Evolutionary conservation across 306 rosid genomes (phyloP).

Genomic region (Heteromeles arbutifolia): DNA sequence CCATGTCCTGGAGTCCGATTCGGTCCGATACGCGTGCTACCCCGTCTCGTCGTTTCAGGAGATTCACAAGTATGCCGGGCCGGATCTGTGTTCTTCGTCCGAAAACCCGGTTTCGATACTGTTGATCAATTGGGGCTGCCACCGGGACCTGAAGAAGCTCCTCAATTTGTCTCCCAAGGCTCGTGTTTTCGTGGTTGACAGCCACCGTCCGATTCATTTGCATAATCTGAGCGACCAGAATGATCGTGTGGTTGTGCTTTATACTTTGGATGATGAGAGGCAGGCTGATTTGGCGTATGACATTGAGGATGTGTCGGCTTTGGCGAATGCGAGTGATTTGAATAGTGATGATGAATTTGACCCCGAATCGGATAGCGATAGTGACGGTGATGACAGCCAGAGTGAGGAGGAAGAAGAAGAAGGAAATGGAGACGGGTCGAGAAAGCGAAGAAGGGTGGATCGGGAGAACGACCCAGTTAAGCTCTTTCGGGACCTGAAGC

Average conservation of each 20-base stretch:
- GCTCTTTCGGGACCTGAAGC: conserved; percentile 53
- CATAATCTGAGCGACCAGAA: conserved; percentile 68
- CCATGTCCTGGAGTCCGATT: conserved; percentile 77
- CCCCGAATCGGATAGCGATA: conserved; percentile 36
- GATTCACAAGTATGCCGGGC: conserved; percentile 47
- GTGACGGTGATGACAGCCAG: conserved; percentile 42
- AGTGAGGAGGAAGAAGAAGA: conserved; percentile 51
- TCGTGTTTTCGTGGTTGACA: conserved; percentile 68
- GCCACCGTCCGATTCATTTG: conserved; percentile 86
- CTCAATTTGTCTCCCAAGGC: conserved; percentile 45
- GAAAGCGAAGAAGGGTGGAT: conserved; percentile 47
- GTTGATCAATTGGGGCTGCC: conserved; percentile 87
- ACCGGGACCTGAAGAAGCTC: conserved; percentile 46
- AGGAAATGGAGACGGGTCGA: conserved; percentile 24
- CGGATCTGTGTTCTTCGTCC: conserved; percentile 31
- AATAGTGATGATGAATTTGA: conserved; percentile 44
- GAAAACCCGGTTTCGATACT: conserved; percentile 42
- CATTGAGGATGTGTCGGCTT: conserved; percentile 52
- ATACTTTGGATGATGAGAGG: conserved; percentile 65
- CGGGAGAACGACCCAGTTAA: conserved; percentile 46
- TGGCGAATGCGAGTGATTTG: conserved; percentile 63
- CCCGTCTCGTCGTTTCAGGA: conserved; percentile 84
- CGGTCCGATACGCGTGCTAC: conserved; percentile 65
- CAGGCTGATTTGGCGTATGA: conserved; percentile 77
- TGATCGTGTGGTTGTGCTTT: conserved; percentile 66